phyloP scores from a whole-genome alignment of 352 stramenopile genomes.

The Pythium volutum region DNA sequence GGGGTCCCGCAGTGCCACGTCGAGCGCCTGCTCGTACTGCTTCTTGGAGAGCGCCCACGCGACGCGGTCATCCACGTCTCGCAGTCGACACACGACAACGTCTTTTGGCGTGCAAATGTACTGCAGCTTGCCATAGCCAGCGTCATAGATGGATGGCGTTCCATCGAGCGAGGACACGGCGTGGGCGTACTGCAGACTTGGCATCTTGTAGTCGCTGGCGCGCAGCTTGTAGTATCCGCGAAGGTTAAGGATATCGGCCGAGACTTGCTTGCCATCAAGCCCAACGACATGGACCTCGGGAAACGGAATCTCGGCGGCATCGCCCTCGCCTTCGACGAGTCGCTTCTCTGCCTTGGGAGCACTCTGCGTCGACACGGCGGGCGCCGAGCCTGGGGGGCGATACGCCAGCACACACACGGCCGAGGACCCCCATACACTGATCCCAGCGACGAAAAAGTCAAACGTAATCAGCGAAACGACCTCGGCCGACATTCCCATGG shows the following conservation, averaged over 20 bases:
- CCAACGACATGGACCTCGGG: conserved; percentile 88
- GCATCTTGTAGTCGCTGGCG: conserved; percentile 82
- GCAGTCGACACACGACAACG: conserved; percentile 78
- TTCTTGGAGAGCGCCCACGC: conserved; percentile 62
- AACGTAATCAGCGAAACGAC: conserved; percentile 74
- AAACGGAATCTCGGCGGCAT: conserved; percentile 68
- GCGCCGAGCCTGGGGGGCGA: conserved; percentile 51
- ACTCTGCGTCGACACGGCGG: conserved; percentile 15
- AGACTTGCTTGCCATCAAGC: conserved; percentile 85
- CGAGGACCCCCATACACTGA: conserved; percentile 59
- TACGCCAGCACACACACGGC: conserved; percentile 72
- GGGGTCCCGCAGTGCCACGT: conserved; percentile 60
- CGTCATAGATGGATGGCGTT: conserved; percentile 58
- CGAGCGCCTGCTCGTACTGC: conserved; percentile 55
- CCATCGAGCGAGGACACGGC: conserved; percentile 10
- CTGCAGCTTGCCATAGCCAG: conserved; percentile 54
- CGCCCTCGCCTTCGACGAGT: conserved; percentile 65
- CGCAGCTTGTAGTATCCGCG: conserved; percentile 71
- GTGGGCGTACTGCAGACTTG: conserved; percentile 57
- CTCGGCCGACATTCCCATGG: conserved; percentile 50
- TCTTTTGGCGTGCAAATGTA: conserved; percentile 86
- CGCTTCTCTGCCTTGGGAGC: conserved; percentile 33
- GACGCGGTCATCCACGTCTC: conserved; percentile 77
- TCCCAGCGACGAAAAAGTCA: conserved; percentile 79
- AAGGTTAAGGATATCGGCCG: conserved; percentile 70